Base-by-base conservation (phyloP, 1,284 basidiomycete species). In the Pseudozyma sp. region DNA sequence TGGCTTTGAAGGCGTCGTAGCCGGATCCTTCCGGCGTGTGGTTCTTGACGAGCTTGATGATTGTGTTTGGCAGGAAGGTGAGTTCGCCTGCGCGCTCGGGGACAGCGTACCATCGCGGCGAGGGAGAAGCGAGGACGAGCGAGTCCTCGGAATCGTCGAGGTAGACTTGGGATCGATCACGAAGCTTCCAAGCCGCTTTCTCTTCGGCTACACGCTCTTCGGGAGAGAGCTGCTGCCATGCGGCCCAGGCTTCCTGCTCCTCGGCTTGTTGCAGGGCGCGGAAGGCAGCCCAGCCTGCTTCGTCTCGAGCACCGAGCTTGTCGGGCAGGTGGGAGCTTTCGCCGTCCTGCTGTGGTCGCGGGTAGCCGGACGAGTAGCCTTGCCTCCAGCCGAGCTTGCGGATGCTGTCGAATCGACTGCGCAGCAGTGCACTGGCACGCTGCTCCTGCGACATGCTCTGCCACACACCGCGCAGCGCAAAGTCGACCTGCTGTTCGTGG, bases 1-100 rank as follows among this genome's bases (percentile, higher is more conserved):
- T 97, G 7, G 94, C 94, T 84, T 94, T 92, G 87, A 91, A 94
- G 1, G 94, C 92, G 77, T 97, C 96, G 87, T 97, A 97, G 5
- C 92, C 87, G 79, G 92, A 86, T 0, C 92, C 92, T 1, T 87
- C 85, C 0, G 88, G 89, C 0, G 93, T 94, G 80, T 91, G 86
- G 85, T 97, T 97, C 42, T 92, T 90, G 47, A 96, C 90, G 57
- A 97, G 88, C 60, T 90, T 89, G 85, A 97, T 90, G 70, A 91
- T 85, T 78, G 92, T 88, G 85, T 97, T 97, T 47, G 94, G 95
- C 45, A 97, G 89, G 86, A 93, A 97, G 46, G 94, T 88, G 74
- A 90, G 89, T 80, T 92, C 89, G 49, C 93, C 94, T 0, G 74
- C 80, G 7, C 79, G 72, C 54, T 82, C 75, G 10, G 82, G 81